Base-by-base conservation (phyloP, 805 yeast genomes). In the Komagataella mondaviorum region DNA sequence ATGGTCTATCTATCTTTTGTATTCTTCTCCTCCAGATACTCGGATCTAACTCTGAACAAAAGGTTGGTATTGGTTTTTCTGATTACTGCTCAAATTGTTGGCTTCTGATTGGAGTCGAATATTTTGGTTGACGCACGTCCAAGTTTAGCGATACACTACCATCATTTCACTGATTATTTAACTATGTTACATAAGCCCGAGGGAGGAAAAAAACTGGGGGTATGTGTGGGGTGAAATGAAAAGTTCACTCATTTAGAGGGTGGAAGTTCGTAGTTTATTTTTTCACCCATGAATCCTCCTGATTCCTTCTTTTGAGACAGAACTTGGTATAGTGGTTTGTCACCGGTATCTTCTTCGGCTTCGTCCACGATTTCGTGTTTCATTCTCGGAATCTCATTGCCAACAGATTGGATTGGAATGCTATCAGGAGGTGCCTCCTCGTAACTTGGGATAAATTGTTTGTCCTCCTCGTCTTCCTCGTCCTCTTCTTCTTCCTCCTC, bases 401-500 rank as follows among this genome's bases (percentile, higher is more conserved):
- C 14, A 30, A 30, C 39, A 30, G 39, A 30, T 30, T 30, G 10
- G 39, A 30, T 30, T 8, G 39, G 39, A 30, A 30, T 30, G 39
- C 14, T 4, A 14, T 30, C 39, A 30, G 39, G 10, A 2, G 39
- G 14, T 10, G 10, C 39, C 4, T 30, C 14, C 14, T 30, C 39
- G 39, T 30, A 30, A 10, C 39, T 30, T 8, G 39, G 39, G 5
- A 30, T 30, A 8, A 2, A 8, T 8, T 30, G 39, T 30, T 30
- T 14, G 14, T 50, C 55, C 6, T 50, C 49, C 6, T 58, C 64
- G 2, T 58, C 62, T 23, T 56, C 62, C 3, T 62, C 64, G 1
- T 59, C 62, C 6, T 54, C 60, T 17, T 60, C 65, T 6, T 61
- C 65, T 3, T 63, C 65, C 14, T 61, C 67, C 12, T 61, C 71